Evolutionary conservation across 1,139 yeast genomes (phyloP), one percentile per base, ranked within the genome.

Genomic region (Entelexis paramagnoliae): DNA sequence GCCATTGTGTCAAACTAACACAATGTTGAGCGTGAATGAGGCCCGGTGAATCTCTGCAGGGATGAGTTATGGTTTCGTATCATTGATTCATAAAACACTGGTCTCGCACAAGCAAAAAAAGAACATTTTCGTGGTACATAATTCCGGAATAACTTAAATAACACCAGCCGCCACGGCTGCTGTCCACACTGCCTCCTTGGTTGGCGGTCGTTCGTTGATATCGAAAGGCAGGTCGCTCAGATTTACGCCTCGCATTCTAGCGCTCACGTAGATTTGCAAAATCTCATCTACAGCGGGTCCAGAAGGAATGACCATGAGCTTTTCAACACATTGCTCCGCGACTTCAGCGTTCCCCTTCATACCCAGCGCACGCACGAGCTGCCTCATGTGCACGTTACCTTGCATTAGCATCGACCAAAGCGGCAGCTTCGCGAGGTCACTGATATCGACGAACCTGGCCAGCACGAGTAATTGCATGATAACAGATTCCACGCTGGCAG

Each of bases 121-220:
- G n/a, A n/a, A n/a, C 24, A 22, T 29, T 3, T 9, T 29, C 8
- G 36, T 8, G 11, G 4, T 8, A 35, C 17, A 35, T 7, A 35
- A 17, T 17, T 16, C 4, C 10, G 13, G 2, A 17, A 35, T 35
- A 35, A 35, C 4, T 36, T 20, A 56, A 14, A 57, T 35, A 2
- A 57, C 59, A 11, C 54, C 51, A 3, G 60, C 59, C 2, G 60
- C 58, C 5, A 52, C 56, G 4, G 60, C 60, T 16, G 60, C 53
- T 2, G 51, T 45, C 52, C 57, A 53, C 7, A 46, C 47, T 4
- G 29, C 2, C 8, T 50, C 56, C 8, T 49, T 22, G 2, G 29
- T 19, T 2, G 52, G 51, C 16, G 32, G 39, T 1, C 28, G 11
- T 7, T 43, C 55, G 19, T 49, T 42, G 1, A 46, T 16, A 19